These are phyloP conservation scores for Globisporangium ultimum DNA, from an alignment of 352 stramenopile genomes.

Conservation along the genomic window DNA sequence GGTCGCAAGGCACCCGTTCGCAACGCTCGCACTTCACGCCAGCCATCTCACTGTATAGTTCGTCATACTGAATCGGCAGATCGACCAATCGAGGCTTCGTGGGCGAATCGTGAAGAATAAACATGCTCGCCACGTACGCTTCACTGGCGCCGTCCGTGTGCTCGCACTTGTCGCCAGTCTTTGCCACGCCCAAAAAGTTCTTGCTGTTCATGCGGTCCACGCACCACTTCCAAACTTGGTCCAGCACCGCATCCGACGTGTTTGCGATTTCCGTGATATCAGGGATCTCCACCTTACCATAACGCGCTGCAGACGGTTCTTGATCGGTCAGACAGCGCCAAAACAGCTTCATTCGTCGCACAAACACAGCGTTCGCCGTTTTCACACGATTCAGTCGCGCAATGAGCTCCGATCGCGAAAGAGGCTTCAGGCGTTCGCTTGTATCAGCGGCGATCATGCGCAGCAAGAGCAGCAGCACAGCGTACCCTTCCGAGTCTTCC, in stretches of 20 bases:
- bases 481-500: constrained; percentile 36
- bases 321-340: constrained; percentile 63
- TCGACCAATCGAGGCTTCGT: constrained; percentile 65
- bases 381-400: constrained; percentile 44
- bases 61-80: constrained; percentile 81
- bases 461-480: constrained; percentile 47
- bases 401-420: constrained; percentile 33
- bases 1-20: constrained; percentile 61
- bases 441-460: constrained; percentile 53
- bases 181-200: constrained; percentile 58
- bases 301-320: constrained; percentile 14
- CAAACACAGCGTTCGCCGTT: constrained; percentile 50
- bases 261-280: constrained; percentile 49
- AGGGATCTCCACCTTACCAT: constrained; percentile 34
- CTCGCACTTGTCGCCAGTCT: constrained; percentile 78
- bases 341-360: constrained; percentile 85
- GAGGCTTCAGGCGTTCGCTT: constrained; percentile 58
- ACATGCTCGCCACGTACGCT: constrained; percentile 86
- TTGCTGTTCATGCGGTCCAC: constrained; percentile 83
- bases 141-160: constrained; percentile 84
- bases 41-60: constrained; percentile 76
- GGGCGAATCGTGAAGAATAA: constrained; percentile 74
- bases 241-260: constrained; percentile 53
- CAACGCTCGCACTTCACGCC: constrained; percentile 70
- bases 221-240: constrained; percentile 84